These are phyloP conservation scores for Rhamnella rubrinervis DNA, from an alignment of 331 rosid species.

Conservation along the genomic window DNA sequence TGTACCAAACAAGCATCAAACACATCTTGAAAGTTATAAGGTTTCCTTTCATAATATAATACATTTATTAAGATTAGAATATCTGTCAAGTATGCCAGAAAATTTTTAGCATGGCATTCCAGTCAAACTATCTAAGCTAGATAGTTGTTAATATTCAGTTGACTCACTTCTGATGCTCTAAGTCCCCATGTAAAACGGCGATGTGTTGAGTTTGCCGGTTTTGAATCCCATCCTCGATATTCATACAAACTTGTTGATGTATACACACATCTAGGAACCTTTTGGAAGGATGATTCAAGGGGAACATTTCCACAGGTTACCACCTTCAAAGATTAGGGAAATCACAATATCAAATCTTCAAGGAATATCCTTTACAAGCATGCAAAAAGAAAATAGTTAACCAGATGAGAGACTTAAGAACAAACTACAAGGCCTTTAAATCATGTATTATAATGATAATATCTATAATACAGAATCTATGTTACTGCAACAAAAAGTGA, in stretches of 20 bases:
- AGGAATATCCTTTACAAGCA: slow-evolving; percentile 18
- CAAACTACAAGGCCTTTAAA: not conserved
- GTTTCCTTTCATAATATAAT: not conserved
- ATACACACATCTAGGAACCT: slow-evolving; percentile 91
- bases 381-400: slow-evolving; percentile 17
- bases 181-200: slow-evolving; percentile 96
- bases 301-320: slow-evolving; percentile 99
- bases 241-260: slow-evolving; percentile 91
- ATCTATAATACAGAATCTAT: not conserved
- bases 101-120: not conserved
- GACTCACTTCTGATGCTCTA: slow-evolving; percentile 79
- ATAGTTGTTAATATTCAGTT: slow-evolving; percentile 4
- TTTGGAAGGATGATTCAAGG: slow-evolving; percentile 89
- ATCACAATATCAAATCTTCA: slow-evolving; percentile 28
- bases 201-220: slow-evolving; percentile 87
- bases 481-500: not conserved
- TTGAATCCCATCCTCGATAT: slow-evolving; percentile 97
- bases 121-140: not conserved
- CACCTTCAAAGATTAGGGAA: slow-evolving; percentile 64
- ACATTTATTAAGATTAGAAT: not conserved
- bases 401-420: slow-evolving; percentile 13
- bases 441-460: not conserved
- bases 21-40: too few relatives aligned
- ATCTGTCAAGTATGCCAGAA: not conserved
- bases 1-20: too few relatives aligned